Evolutionary conservation across 148 eudicot genomes (phyloP).

Genomic region (Amaranthus palmeri): DNA sequence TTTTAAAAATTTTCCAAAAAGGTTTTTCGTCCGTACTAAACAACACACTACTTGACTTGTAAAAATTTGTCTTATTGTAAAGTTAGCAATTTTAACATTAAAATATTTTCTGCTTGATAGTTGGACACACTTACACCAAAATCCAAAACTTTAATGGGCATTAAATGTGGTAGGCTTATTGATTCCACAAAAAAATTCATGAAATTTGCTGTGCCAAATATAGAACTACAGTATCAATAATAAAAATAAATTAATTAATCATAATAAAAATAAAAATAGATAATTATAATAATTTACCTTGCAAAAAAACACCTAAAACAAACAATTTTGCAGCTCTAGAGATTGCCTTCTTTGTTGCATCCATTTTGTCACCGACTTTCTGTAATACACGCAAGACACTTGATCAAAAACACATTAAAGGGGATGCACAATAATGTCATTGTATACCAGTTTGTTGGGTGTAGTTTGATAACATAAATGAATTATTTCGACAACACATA

Average conservation of each 20-base stretch:
- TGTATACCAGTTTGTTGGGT: no score
- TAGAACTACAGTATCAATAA: background rate
- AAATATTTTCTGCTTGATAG: background rate
- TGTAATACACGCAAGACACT: conserved; percentile 23
- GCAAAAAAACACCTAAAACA: conserved; percentile 75
- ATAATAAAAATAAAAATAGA: conserved; percentile 6
- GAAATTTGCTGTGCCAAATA: background rate
- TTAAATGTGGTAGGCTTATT: background rate
- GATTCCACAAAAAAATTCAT: background rate
- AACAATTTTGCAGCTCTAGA: conserved; percentile 52
- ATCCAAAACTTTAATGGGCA: background rate
- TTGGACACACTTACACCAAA: background rate
- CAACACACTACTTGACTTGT: background rate
- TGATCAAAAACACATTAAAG: no score
- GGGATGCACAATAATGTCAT: no score
- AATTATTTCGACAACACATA: no score
- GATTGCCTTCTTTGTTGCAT: conserved; percentile 62
- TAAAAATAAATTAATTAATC: background rate
- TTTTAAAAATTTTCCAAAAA: background rate
- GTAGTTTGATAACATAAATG: no score
- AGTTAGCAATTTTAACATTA: background rate
- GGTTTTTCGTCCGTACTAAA: background rate
- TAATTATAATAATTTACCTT: conserved; percentile 36
- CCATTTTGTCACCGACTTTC: conserved; percentile 56
- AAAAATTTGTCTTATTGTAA: background rate